Evolutionary conservation across 1,139 yeast genomes (phyloP).

Genomic region (Tardiomyces blankii): DNA sequence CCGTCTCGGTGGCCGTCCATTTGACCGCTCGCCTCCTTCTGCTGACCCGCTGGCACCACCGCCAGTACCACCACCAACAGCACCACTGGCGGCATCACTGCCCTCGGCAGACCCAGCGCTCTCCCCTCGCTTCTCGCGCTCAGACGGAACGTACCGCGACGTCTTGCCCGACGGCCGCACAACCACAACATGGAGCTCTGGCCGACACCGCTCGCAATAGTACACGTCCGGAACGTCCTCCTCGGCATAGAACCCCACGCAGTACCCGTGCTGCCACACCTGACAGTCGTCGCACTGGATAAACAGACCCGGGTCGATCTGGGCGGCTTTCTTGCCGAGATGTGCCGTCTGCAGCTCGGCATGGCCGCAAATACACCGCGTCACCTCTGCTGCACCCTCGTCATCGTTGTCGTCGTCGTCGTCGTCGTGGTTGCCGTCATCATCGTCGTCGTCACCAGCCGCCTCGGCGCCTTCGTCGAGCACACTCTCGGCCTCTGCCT

Average conservation of each 20-base stretch:
- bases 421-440: no score
- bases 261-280: slow-evolving; percentile 96
- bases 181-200: slow-evolving; percentile 58
- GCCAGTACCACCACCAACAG: no score
- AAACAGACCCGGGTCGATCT: slow-evolving; percentile 61
- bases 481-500: slow-evolving; percentile 27
- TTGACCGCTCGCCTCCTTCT: not conserved
- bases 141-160: slow-evolving; percentile 33
- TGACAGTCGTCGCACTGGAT: slow-evolving; percentile 88
- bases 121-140: slow-evolving; percentile 2
- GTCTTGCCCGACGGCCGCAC: slow-evolving; percentile 38
- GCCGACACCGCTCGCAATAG: slow-evolving; percentile 86
- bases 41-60: not conserved
- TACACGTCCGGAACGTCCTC: slow-evolving; percentile 82
- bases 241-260: slow-evolving; percentile 71
- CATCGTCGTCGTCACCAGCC: not conserved
- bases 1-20: no score
- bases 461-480: not conserved
- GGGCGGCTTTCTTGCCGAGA: slow-evolving; percentile 15
- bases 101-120: not conserved
- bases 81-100: not conserved
- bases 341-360: slow-evolving; percentile 49
- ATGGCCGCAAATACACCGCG: slow-evolving; percentile 81
- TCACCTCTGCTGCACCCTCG: slow-evolving; percentile 54
- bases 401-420: slow-evolving; percentile 8